Percentiles rank a stretch among this genome's conserved stretches.
phyloP scores from a whole-genome alignment of 306 rosid genomes.

The Cajanus cajan region DNA sequence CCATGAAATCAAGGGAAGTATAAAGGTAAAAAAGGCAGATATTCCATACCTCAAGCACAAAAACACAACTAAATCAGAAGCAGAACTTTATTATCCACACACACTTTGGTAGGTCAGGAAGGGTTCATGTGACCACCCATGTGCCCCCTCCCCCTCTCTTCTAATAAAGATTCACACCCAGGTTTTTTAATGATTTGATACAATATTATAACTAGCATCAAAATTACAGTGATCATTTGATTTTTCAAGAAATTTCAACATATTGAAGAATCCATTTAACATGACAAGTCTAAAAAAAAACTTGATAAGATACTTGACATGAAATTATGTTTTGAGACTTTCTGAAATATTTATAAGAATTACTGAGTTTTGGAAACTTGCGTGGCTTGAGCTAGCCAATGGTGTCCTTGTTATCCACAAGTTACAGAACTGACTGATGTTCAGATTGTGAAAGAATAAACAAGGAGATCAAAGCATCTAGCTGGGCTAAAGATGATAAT shows the following conservation, averaged over 20 bases:
- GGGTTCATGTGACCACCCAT: neutral
- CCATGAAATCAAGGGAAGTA: neutral
- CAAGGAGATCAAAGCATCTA: neutral
- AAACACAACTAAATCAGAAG: neutral
- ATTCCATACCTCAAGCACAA: neutral
- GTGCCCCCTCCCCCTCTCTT: neutral
- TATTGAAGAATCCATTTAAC: neutral
- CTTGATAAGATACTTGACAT: neutral
- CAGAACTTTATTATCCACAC: neutral
- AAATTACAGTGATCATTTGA: neutral
- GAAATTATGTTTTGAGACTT: neutral
- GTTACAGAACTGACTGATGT: neutral
- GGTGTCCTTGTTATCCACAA: neutral
- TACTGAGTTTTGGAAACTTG: neutral
- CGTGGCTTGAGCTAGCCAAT: neutral
- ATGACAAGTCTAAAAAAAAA: neutral
- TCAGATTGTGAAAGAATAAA: neutral
- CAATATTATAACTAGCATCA: neutral
- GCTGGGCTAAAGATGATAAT: neutral
- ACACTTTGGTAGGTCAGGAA: neutral
- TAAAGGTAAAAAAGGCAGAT: neutral
- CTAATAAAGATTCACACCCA: neutral
- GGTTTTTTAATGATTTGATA: neutral
- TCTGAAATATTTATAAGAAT: neutral
- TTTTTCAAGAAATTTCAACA: neutral